Evolutionary conservation across 1,284 basidiomycete species (phyloP), one percentile per base, ranked within the genome.

Genomic region (Irpex sp.): DNA sequence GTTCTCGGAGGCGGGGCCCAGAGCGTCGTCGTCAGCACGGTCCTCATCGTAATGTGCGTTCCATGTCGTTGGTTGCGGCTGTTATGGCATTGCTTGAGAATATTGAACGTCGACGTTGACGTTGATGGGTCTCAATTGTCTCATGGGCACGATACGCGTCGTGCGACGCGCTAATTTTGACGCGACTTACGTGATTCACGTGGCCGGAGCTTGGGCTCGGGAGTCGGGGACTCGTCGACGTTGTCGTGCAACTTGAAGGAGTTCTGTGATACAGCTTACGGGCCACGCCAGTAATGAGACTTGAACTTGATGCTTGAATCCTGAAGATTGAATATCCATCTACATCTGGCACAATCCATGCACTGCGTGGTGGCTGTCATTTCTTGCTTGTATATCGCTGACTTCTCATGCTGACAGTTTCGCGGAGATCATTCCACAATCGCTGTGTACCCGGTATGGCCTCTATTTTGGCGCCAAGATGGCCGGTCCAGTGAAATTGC

Each of bases 391-490:
- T n/a, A 37, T 56, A 19, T 15, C 54, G 17, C 54, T 56, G 31
- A 56, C 54, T 56, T 35, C 26, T 37, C 53, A 8, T 56, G 39
- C 62, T 31, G 58, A 36, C 68, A 92, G 93, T 66, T 94, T 94
- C 72, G 79, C 92, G 57, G 95, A 97, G 77, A 93, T 98, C 68
- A 97, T 97, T 64, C 95, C 95, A 0, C 87, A 94, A 76, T 92
- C 90, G 2, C 78, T 96, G 5, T 98, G 94, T 74, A 96, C 95
- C 9, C 88, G 95, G 15, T 92, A 97, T 79, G 96, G 96, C 26
- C 83, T 98, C 2, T 90, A 90, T 63, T 88, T 98, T 59, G 96
- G 96, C 35, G 95, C 95, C 1, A 92, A 91, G 69, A 94, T 95
- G 81, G 94, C 93, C 0, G 87, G 89, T 0, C 81, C 93, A 64